Evolutionary conservation across 116 monocot genomes (phyloP).

Genomic region (Phalaenopsis hybrid): DNA sequence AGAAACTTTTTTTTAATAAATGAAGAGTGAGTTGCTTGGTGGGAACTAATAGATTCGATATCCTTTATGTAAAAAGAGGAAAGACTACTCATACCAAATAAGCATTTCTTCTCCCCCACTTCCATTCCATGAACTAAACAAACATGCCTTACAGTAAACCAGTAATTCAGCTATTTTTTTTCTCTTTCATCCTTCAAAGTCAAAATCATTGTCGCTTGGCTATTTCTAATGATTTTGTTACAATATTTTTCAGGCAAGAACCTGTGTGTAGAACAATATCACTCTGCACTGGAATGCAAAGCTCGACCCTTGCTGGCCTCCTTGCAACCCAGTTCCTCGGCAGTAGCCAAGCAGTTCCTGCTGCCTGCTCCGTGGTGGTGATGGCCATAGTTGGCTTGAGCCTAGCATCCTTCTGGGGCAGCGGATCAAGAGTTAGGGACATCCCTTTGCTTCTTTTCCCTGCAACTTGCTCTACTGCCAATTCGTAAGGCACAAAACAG

Average conservation of each 20-base stretch:
- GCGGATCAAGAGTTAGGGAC: constrained; percentile 68
- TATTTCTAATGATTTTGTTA: neutral
- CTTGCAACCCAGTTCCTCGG: constrained; percentile 93
- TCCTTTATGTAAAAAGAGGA: too few species aligned
- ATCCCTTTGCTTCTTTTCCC: constrained; percentile 9
- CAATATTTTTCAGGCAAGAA: constrained; percentile 50
- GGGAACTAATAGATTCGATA: too few species aligned
- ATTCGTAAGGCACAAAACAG: neutral
- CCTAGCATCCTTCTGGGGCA: constrained; percentile 92
- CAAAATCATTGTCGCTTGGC: neutral
- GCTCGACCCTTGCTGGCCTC: constrained; percentile 91
- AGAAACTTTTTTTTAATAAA: too few species aligned
- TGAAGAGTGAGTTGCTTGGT: too few species aligned
- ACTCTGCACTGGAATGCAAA: constrained; percentile 95
- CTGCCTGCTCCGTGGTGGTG: constrained; percentile 84
- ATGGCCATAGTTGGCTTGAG: constrained; percentile 86
- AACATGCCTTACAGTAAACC: neutral
- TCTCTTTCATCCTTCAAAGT: neutral
- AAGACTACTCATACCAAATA: too few species aligned
- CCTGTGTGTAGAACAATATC: constrained; percentile 66
- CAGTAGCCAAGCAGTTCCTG: constrained; percentile 84
- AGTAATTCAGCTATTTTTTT: neutral
- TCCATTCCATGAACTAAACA: neutral
- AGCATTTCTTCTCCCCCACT: neutral
- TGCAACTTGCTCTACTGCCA: neutral